phyloP scores from a whole-genome alignment of 495 filamentous ascomycete genomes.

The Aspergillus avenaceus region DNA sequence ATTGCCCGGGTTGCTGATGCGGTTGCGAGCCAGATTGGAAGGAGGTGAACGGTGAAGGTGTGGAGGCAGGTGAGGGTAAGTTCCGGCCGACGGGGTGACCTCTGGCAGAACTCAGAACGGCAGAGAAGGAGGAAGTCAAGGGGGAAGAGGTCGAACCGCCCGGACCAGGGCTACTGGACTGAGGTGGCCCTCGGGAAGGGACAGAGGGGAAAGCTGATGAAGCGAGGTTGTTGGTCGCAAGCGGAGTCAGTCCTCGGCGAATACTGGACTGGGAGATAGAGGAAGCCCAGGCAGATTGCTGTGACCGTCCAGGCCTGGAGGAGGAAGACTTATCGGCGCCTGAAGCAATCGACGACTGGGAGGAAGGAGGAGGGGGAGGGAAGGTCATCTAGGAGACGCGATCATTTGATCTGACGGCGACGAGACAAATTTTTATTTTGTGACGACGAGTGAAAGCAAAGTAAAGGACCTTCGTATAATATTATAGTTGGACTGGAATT shows the following conservation, averaged over 20 bases:
- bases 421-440: conserved; percentile 42
- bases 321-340: conserved; percentile 53
- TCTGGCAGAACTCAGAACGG: conserved; percentile 48
- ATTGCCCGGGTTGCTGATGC: conserved; percentile 40
- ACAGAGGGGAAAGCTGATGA: conserved; percentile 40
- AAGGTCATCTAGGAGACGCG: conserved; percentile 63
- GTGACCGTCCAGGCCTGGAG: conserved; percentile 49
- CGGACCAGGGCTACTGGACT: conserved; percentile 41
- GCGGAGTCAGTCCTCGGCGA: conserved; percentile 60
- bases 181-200: conserved; percentile 37
- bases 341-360: conserved; percentile 60
- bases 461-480: conserved; percentile 3
- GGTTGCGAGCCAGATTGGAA: conserved; percentile 60
- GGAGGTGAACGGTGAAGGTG: conserved; percentile 49
- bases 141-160: conserved; percentile 48
- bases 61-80: conserved; percentile 45
- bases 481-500: background rate
- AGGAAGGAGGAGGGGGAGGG: conserved; percentile 57
- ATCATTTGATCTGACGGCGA: conserved; percentile 52
- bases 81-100: conserved; percentile 46
- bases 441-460: conserved; percentile 21
- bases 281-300: conserved; percentile 60
- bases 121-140: conserved; percentile 50
- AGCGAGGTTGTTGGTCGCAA: conserved; percentile 53
- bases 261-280: conserved; percentile 53